A percentile compares a stretch with the other conserved stretches of the same genome.
Conservation (phyloP, 2,329 filamentous ascomycete species). For the Fusarium keratoplasticum region DNA sequence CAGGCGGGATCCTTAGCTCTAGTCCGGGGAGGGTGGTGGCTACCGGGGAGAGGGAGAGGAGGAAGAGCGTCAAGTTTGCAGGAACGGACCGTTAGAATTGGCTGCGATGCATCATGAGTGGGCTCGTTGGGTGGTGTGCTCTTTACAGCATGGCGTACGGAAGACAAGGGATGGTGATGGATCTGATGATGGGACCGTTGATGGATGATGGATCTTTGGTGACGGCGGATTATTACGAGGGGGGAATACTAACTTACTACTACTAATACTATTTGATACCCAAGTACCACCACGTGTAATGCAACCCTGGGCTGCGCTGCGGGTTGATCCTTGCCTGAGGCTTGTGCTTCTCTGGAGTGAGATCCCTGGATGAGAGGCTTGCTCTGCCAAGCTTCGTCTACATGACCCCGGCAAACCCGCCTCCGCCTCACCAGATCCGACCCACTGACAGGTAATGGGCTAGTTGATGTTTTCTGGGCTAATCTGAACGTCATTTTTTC, state of each 20-base stretch:
- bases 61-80: conserved; percentile 75
- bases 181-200: background rate
- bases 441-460: background rate
- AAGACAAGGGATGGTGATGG: background rate
- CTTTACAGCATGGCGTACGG: conserved; percentile 14
- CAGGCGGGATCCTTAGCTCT: conserved; percentile 59
- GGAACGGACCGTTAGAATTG: conserved; percentile 49
- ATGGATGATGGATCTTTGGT: background rate
- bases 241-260: background rate
- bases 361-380: background rate
- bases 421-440: background rate
- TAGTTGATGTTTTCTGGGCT: background rate
- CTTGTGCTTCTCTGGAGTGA: background rate
- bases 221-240: background rate
- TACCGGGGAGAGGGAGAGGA: conserved; percentile 62
- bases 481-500: background rate
- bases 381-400: background rate
- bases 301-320: background rate
- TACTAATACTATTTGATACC: conserved; percentile 3
- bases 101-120: background rate
- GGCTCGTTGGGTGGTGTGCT: background rate
- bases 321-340: background rate
- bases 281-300: background rate
- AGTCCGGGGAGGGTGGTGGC: conserved; percentile 58
- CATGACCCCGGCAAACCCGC: background rate